Evolutionary conservation across 345 rosid species (phyloP).

Genomic region (Linum lewisii): DNA sequence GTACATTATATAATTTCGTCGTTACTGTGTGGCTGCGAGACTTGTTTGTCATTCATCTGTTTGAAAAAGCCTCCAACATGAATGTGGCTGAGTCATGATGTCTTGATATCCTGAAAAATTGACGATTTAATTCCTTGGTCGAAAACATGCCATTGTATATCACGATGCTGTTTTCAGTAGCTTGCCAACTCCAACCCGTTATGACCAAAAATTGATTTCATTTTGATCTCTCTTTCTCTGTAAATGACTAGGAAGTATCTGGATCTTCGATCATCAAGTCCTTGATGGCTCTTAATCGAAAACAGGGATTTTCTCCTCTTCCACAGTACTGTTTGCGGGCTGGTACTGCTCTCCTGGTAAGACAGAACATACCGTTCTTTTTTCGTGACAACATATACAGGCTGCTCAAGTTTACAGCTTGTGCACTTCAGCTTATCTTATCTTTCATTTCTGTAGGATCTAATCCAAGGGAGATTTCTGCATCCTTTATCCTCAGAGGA

Average conservation of each 20-base stretch:
- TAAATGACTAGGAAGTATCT: conserved; percentile 42
- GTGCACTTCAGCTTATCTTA: background rate
- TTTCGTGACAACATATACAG: background rate
- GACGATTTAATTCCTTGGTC: no score
- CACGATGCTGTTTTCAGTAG: no score
- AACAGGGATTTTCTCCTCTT: conserved; percentile 53
- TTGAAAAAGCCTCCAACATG: no score
- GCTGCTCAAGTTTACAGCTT: conserved; percentile 5
- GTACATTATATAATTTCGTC: conserved; percentile 28
- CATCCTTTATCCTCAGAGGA: conserved; percentile 74
- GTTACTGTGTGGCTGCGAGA: background rate
- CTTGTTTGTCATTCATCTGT: background rate
- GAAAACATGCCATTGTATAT: no score
- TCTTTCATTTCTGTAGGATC: conserved; percentile 45
- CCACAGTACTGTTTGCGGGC: conserved; percentile 69
- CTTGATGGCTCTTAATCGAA: conserved; percentile 49
- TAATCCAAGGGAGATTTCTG: conserved; percentile 55
- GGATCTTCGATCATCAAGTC: conserved; percentile 58
- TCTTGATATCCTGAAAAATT: no score
- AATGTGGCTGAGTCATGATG: no score
- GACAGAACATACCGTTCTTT: conserved; percentile 11
- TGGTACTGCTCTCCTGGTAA: conserved; percentile 82
- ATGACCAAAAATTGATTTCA: background rate
- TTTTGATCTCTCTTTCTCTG: background rate
- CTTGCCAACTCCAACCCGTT: no score